Evolutionary conservation across 129 eudicot genomes (phyloP), one percentile per base, ranked within the genome.

Genomic region (Pseudognaphalium luteoalbum): DNA sequence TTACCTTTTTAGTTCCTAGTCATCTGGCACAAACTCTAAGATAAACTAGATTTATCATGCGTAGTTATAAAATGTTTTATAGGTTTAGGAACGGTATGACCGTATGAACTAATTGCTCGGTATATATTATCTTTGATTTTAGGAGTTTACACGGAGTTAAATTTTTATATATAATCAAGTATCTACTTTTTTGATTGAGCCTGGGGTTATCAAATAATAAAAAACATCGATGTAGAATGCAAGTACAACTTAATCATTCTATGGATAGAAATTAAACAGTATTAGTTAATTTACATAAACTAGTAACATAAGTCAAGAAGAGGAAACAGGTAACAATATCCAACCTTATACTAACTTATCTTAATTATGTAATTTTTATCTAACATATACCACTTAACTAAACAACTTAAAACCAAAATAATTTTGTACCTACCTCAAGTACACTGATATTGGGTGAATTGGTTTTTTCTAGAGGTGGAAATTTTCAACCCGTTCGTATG

Each of bases 21-120:
- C 0, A 5, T 39, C 47, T 8, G 12, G 12, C 15, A 35, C 37
- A 37, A 74, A 10, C 37, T 39, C 15, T 61, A 63, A 54, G 76
- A 52, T 30, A 71, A 54, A 19, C 19, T 10, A 30, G 56, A 30
- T 19, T 52, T 30, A 19, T 54, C 50, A 56, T 60, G 29, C 8
- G 1, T 21, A 73, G 68, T 41, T 34, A 73, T 39, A 41, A 73
- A 39, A 11, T 32, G 34, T 32, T 32, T 2, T 73, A 32, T 57
- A 35, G 68, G 15, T 14, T 58, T 19, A 37, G n/a, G 68, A 72
- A 37, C 58, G 68, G 22, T 70, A 34, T 56, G 66, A 37, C 58
- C 56, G 22, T 70, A 34, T 56, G 66, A 72, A 66, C 16, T 57
- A 72, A 58, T 58, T 73, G 58, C 34, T 33, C 3, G 21, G 52